Evolutionary conservation across 129 eudicot species (phyloP).

Genomic region (Flaveria ramosissima): DNA sequence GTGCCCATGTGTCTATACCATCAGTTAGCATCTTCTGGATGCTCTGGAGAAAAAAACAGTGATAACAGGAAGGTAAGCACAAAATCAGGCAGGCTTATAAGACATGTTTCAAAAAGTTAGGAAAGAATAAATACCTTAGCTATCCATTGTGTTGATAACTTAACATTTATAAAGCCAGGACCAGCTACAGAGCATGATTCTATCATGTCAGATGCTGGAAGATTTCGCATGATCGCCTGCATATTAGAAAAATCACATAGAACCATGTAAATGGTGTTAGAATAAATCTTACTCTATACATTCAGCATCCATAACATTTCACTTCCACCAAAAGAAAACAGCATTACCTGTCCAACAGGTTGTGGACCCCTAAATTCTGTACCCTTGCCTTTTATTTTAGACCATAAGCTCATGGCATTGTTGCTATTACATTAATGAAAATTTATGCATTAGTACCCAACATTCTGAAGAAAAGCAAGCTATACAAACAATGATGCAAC

Average conservation of each 20-base stretch:
- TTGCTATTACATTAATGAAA: conserved; percentile 51
- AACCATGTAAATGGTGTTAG: conserved; percentile 12
- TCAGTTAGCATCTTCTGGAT: conserved; percentile 73
- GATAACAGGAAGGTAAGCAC: neutral
- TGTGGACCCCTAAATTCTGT: conserved; percentile 70
- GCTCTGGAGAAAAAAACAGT: conserved; percentile 47
- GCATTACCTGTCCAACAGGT: conserved; percentile 72
- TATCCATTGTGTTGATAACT: conserved; percentile 71
- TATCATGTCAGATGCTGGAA: conserved; percentile 76
- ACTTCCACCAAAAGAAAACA: neutral
- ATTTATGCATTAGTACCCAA: conserved; percentile 25
- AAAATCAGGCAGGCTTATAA: neutral
- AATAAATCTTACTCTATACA: neutral
- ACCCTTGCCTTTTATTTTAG: conserved; percentile 60
- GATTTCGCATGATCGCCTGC: conserved; percentile 73
- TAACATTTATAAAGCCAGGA: conserved; percentile 81
- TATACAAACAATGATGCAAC: conserved; percentile 12
- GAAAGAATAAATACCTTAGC: conserved; percentile 61
- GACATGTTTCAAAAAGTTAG: neutral
- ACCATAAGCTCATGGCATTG: conserved; percentile 86
- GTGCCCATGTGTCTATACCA: conserved; percentile 86
- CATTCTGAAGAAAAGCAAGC: neutral
- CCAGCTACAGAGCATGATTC: conserved; percentile 73
- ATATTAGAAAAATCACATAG: conserved; percentile 17
- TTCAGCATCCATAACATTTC: conserved; percentile 6